Base-by-base conservation (phyloP, 768 basidiomycete genomes). In the Paxillus ammoniavirescens region DNA sequence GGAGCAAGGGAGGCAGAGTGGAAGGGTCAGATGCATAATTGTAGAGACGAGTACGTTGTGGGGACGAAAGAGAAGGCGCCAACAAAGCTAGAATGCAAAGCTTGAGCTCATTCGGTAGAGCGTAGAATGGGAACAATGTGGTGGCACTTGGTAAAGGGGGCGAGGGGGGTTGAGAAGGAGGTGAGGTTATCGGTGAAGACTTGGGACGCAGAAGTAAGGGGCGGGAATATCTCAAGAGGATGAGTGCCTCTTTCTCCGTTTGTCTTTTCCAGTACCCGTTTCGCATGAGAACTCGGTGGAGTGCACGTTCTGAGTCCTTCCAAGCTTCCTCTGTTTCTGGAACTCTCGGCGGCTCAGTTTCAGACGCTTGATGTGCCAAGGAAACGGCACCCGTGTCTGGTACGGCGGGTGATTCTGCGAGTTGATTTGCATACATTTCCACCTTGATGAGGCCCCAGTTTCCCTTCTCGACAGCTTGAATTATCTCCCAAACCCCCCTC, bases 41-140 rank as follows among this genome's bases (percentile, higher is more conserved):
- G 56, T 73, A 81, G 30, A 88, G 74, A n/a, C 77, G 81, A 53
- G 75, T 69, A 17, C 78, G 78, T 57, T 88, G 86, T 1, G 73
- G 67, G n/a, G 72, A 53, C 15, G 85, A 85, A 46, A 88, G 76
- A 1, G 69, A 73, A 14, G 83, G 85, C 5, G 82, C 76, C 28
- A 85, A 61, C 57, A 78, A 74, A 26, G 82, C 78, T 45, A 87
- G 74, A 43, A 83, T 78, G 64, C 82, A 59, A 6, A 82, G 71
- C 51, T 80, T 78, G 18, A 88, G 72, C 61, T 88, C 86, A 26
- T 66, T 75, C 2, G 87, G 87, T 30, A 88, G 68, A 18, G 59
- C 57, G 13, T 62, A 53, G 61, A 81, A 77, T 10, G 74, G 69
- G 58, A 73, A 74, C 28, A 61, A 23, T 23, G 59, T 61, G 5